phyloP scores from a whole-genome alignment of 148 eudicot species.

The Beta vulgaris region DNA sequence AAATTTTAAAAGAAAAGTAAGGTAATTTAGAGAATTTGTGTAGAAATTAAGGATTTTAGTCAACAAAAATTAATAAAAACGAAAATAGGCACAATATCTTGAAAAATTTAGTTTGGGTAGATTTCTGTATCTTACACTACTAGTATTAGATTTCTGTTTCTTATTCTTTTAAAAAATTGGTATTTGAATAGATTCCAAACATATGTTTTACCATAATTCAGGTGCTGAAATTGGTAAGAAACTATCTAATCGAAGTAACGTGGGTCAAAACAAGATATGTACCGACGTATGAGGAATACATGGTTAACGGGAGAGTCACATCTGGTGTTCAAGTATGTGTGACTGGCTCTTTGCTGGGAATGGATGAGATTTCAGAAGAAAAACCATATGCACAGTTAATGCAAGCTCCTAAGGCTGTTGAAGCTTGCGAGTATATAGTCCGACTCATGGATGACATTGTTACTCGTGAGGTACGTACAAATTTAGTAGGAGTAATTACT shows the following conservation, averaged over 20 bases:
- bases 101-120: too few relatives aligned
- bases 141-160: too few relatives aligned
- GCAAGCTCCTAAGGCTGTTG: constrained; percentile 11
- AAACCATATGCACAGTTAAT: constrained; percentile 14
- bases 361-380: constrained; percentile 19
- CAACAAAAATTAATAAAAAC: too few relatives aligned
- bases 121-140: too few relatives aligned
- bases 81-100: too few relatives aligned
- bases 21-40: too few relatives aligned
- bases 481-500: too few relatives aligned
- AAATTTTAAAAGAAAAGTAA: too few relatives aligned
- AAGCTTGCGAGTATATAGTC: constrained; percentile 15
- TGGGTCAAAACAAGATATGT: constrained; percentile 19
- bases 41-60: too few relatives aligned
- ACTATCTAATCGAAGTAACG: constrained; percentile 19
- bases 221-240: constrained; percentile 21
- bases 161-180: too few relatives aligned
- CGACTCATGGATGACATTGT: constrained; percentile 24
- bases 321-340: background rate
- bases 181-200: too few relatives aligned
- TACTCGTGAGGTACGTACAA: constrained; percentile 8
- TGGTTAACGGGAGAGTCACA: constrained; percentile 21
- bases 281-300: constrained; percentile 32
- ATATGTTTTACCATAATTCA: background rate
- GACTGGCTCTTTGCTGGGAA: constrained; percentile 18